Percentiles rank a stretch among this genome's conserved stretches.
Conservation (phyloP, 192 early-diverging fungal genomes). For the Physocladia obscura region DNA sequence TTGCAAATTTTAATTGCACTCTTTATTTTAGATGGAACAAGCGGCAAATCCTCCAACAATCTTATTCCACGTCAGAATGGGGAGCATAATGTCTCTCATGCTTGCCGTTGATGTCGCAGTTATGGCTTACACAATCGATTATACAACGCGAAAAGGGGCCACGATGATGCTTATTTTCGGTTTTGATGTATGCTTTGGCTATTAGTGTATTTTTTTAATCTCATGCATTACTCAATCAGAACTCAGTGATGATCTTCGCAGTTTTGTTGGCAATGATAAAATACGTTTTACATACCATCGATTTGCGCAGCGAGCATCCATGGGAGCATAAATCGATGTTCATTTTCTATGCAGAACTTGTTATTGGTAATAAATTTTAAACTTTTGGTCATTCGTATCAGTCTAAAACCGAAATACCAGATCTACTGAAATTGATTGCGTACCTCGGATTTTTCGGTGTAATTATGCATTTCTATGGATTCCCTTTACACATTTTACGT, state of each 20-base stretch:
- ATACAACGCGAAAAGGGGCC: constrained; percentile 65
- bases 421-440: constrained; percentile 84
- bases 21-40: constrained; percentile 74
- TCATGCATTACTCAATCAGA: constrained; percentile 53
- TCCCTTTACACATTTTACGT: constrained; percentile 93
- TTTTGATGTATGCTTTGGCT: constrained; percentile 71
- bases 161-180: constrained; percentile 98
- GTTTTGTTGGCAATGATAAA: constrained; percentile 76
- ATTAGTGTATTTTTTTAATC: background rate
- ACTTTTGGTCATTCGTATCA: background rate
- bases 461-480: constrained; percentile 77
- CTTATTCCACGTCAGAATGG: constrained; percentile 73
- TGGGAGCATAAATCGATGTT: constrained; percentile 96
- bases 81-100: constrained; percentile 65
- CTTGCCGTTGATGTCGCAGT: constrained; percentile 72
- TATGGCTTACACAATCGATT: constrained; percentile 66
- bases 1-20: background rate
- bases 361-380: constrained; percentile 73
- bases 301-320: constrained; percentile 67
- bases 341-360: constrained; percentile 87
- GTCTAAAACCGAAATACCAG: constrained; percentile 37
- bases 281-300: constrained; percentile 84
- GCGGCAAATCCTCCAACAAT: constrained; percentile 56
- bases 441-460: constrained; percentile 88
- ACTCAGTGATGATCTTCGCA: constrained; percentile 80